Evolutionary conservation across 1,284 basidiomycete genomes (phyloP).

Genomic region (Athelia psychrophila): DNA sequence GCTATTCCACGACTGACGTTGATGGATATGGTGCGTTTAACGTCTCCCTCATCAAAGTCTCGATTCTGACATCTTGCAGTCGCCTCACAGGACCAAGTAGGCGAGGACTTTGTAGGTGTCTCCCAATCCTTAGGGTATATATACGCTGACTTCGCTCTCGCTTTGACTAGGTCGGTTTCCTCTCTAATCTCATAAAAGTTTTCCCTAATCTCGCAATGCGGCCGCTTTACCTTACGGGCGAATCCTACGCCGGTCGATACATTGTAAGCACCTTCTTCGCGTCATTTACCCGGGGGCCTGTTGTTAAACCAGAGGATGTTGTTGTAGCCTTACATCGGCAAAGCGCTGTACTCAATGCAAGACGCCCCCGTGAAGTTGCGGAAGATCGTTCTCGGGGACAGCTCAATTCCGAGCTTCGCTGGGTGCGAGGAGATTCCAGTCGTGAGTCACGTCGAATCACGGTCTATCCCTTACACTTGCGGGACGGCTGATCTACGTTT

Average conservation of each 20-base stretch:
- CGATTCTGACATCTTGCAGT: slow-evolving; percentile 23
- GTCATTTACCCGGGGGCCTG: no score
- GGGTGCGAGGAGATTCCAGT: slow-evolving; percentile 51
- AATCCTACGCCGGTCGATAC: slow-evolving; percentile 66
- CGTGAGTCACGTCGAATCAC: no score
- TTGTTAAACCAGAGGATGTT: no score
- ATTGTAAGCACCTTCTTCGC: slow-evolving; percentile 49
- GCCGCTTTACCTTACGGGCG: slow-evolving; percentile 60
- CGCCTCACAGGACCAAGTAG: slow-evolving; percentile 65
- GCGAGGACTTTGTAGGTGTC: slow-evolving; percentile 55
- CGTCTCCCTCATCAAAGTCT: slow-evolving; percentile 4
- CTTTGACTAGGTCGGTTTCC: slow-evolving; percentile 75
- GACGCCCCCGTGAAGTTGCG: slow-evolving; percentile 68
- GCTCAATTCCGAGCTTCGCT: slow-evolving; percentile 45
- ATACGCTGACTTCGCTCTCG: slow-evolving; percentile 1
- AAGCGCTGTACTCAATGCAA: slow-evolving; percentile 57
- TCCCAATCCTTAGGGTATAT: neutral
- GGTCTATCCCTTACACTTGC: no score
- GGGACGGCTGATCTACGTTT: neutral
- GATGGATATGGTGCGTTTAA: slow-evolving; percentile 49
- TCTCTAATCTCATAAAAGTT: slow-evolving; percentile 61
- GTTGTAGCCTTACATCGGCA: slow-evolving; percentile 75
- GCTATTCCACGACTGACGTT: slow-evolving; percentile 63
- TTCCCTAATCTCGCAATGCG: slow-evolving; percentile 61
- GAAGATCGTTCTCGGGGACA: slow-evolving; percentile 70